Evolutionary conservation across 352 stramenopile genomes (phyloP).

Genomic region (Albugo laibachii): DNA sequence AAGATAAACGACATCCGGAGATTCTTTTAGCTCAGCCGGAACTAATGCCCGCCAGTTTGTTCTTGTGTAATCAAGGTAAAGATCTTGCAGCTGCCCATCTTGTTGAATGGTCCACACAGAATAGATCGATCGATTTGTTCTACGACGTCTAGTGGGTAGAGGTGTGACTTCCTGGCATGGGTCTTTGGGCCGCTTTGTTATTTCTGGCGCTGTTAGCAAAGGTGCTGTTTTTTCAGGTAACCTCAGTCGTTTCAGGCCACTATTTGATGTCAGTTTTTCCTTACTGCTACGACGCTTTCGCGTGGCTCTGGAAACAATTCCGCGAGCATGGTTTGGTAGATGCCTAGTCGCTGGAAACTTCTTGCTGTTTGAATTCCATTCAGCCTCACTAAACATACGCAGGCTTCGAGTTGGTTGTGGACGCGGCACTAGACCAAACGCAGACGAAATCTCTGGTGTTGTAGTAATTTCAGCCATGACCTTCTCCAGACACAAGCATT

Average conservation of each 20-base stretch:
- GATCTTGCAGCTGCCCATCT: conserved; percentile 32
- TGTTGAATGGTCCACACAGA: conserved; percentile 33
- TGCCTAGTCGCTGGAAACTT: conserved; percentile 16
- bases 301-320: conserved; percentile 42
- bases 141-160: conserved; percentile 1
- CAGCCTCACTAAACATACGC: conserved; percentile 43
- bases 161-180: conserved; percentile 7
- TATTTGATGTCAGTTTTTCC: conserved; percentile 1
- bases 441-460: conserved; percentile 24
- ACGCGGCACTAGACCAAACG: conserved; percentile 36
- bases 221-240: neutral
- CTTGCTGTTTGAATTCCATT: conserved; percentile 51
- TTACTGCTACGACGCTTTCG: conserved; percentile 10
- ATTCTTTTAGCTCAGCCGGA: conserved; percentile 33
- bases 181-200: neutral
- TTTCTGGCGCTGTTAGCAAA: conserved; percentile 1
- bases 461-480: conserved; percentile 61
- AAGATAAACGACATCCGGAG: conserved; percentile 33
- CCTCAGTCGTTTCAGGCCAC: neutral
- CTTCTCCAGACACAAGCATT: conserved; percentile 58
- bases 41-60: conserved; percentile 38
- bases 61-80: conserved; percentile 47
- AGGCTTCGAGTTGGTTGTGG: conserved; percentile 33
- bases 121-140: neutral
- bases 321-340: conserved; percentile 7